Evolutionary conservation across 768 basidiomycete species (phyloP).

Genomic region (Tephrocybe sp.): DNA sequence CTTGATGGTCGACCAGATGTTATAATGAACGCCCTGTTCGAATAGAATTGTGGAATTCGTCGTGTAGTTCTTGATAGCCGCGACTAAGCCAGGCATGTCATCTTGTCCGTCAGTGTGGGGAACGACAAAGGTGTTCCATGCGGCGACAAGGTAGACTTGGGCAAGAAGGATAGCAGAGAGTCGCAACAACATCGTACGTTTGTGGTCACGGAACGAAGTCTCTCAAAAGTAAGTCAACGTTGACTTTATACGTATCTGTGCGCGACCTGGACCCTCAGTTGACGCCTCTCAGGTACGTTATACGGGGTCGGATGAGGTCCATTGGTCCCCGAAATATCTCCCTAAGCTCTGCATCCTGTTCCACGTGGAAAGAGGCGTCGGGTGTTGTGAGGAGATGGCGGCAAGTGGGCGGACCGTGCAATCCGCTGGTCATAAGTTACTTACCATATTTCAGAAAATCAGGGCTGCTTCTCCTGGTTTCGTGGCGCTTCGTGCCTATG

Average conservation of each 20-base stretch:
- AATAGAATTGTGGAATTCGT: slow-evolving; percentile 54
- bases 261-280: background rate
- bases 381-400: background rate
- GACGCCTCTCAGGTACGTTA: background rate
- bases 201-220: background rate
- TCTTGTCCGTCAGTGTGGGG: slow-evolving; percentile 46
- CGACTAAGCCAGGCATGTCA: slow-evolving; percentile 47
- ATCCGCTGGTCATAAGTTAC: background rate
- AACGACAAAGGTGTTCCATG: slow-evolving; percentile 50
- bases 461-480: no score
- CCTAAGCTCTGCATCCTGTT: background rate
- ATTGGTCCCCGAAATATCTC: slow-evolving; percentile 1
- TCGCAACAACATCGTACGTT: slow-evolving; percentile 10
- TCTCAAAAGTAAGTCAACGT: background rate
- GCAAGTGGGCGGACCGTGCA: slow-evolving; percentile 2
- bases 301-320: background rate
- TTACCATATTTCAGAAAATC: background rate
- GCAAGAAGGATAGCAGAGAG: slow-evolving; percentile 19
- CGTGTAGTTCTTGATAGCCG: slow-evolving; percentile 38
- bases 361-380: slow-evolving; percentile 2
- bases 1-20: slow-evolving; percentile 56
- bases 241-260: background rate
- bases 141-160: slow-evolving; percentile 22
- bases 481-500: no score
- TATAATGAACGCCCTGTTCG: slow-evolving; percentile 53